Percentiles rank a stretch among this genome's conserved stretches.
phyloP scores from a whole-genome alignment of 1,284 basidiomycete species.

The Ustilago hordei region DNA sequence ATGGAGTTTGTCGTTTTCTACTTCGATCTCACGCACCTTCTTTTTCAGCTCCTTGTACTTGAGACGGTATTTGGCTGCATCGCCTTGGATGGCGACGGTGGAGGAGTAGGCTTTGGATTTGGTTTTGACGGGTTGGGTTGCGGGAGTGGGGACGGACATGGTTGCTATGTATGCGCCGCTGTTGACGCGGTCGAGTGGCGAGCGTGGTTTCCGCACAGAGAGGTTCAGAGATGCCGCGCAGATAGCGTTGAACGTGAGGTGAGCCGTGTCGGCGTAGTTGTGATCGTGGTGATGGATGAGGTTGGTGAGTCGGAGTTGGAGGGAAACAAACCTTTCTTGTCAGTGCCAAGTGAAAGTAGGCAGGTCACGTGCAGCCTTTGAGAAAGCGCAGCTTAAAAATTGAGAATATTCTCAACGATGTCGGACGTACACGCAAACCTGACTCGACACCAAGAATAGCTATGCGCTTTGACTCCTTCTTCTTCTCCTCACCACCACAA shows the following conservation, averaged over 20 bases:
- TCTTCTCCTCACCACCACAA: background rate
- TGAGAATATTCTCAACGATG: background rate
- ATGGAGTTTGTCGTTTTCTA: slow-evolving; percentile 88
- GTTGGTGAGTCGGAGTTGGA: background rate
- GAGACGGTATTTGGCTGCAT: slow-evolving; percentile 86
- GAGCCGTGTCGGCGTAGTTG: background rate
- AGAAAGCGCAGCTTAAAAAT: background rate
- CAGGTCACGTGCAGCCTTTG: slow-evolving; percentile 27
- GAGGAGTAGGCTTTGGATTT: slow-evolving; percentile 67
- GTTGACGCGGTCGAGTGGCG: background rate
- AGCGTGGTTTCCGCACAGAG: too few relatives aligned
- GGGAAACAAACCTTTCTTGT: background rate
- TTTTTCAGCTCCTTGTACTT: slow-evolving; percentile 91
- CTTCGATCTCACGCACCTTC: slow-evolving; percentile 88
- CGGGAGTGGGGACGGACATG: slow-evolving; percentile 44
- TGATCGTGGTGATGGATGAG: background rate
- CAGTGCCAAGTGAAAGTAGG: slow-evolving; percentile 8
- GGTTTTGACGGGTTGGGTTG: slow-evolving; percentile 56
- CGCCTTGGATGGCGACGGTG: slow-evolving; percentile 70
- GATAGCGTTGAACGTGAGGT: background rate
- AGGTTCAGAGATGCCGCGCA: too few relatives aligned
- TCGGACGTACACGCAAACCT: slow-evolving; percentile 7
- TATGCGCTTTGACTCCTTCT: slow-evolving; percentile 16
- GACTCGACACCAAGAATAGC: slow-evolving; percentile 11
- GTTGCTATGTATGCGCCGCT: background rate